A percentile compares a stretch with the other conserved stretches of the same genome.
Conservation (phyloP, 2,329 filamentous ascomycete genomes). For the Coleophoma eucalyptorum region DNA sequence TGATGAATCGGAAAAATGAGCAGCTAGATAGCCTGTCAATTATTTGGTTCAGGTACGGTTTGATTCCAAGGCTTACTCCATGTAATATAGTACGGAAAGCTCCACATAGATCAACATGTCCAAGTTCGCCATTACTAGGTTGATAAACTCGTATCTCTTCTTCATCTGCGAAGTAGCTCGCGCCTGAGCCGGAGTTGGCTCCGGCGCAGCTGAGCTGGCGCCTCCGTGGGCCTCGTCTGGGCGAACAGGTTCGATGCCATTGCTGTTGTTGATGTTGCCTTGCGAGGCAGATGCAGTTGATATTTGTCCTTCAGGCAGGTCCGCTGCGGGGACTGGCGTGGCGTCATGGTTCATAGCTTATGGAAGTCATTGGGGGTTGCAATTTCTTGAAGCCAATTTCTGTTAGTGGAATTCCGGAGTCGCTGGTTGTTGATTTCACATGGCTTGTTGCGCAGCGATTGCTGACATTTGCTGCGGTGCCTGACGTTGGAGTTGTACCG, state of each 20-base stretch:
- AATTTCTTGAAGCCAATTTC: no score
- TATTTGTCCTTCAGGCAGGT: no score
- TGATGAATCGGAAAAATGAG: constrained; percentile 58
- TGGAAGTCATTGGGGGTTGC: constrained; percentile 21
- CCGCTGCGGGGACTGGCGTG: constrained; percentile 31
- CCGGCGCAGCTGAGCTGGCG: constrained; percentile 1
- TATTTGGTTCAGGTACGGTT: no score
- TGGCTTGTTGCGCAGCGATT: no score
- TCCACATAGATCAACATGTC: constrained; percentile 63
- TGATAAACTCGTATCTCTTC: constrained; percentile 53
- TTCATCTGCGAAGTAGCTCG: constrained; percentile 39
- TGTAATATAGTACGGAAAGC: constrained; percentile 63
- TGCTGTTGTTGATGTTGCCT: not conserved
- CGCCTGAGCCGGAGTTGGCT: constrained; percentile 19
- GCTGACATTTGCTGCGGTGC: no score
- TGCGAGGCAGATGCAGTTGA: constrained; percentile 1
- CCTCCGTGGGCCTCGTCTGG: not conserved
- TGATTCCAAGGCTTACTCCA: constrained; percentile 50
- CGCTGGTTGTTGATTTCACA: no score
- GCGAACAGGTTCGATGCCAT: not conserved
- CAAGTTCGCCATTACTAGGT: constrained; percentile 54
- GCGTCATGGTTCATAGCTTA: constrained; percentile 50
- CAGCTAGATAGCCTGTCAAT: constrained; percentile 39
- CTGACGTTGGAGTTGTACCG: no score
- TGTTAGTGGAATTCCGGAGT: no score